Evolutionary conservation across 495 filamentous ascomycete genomes (phyloP), one percentile per base, ranked within the genome.

Genomic region (Thermothielavioides terrestris): DNA sequence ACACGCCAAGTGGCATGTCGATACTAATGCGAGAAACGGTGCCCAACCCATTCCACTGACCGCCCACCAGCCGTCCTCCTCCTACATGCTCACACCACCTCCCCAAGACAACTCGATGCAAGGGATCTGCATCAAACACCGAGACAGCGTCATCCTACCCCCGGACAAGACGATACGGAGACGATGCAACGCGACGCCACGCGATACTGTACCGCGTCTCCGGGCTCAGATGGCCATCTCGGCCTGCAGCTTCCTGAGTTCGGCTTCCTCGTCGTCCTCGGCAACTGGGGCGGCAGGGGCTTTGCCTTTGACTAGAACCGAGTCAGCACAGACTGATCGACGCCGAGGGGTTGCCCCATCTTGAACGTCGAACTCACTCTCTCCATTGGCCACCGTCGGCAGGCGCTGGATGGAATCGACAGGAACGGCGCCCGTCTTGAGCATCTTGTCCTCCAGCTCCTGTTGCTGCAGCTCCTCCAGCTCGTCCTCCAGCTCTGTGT

Each of bases 181-280:
- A 34, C 34, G 32, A n/a, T 17, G 15, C n/a, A n/a, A n/a, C n/a
- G n/a, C n/a, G n/a, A n/a, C n/a, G n/a, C n/a, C n/a, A n/a, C n/a
- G n/a, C 38, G 28, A 34, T 45, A 15, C 1, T 36, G 14, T 17
- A 14, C 32, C 21, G 36, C 40, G 22, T 2, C 35, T n/a, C 15
- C 17, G 22, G 21, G 43, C 47, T 81, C 68, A 89, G 84, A 96
- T 95, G 49, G 90, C 89, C 92, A 98, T 98, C 70, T 96, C 92
- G 34, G 88, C 91, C 68, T 91, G 89, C 58, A 98, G 67, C 68
- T 92, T 95, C 64, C 82, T 80, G 61, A 99, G 74, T 71, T 99
- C 94, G 56, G 83, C 91, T 65, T 96, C 92, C 61, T 96, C 90
- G 80, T 97, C 91, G 60, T 89, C 86, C 64, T 95, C 90, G 65